Base-by-base conservation (phyloP, 768 basidiomycete genomes). In the Paxillus involutus region DNA sequence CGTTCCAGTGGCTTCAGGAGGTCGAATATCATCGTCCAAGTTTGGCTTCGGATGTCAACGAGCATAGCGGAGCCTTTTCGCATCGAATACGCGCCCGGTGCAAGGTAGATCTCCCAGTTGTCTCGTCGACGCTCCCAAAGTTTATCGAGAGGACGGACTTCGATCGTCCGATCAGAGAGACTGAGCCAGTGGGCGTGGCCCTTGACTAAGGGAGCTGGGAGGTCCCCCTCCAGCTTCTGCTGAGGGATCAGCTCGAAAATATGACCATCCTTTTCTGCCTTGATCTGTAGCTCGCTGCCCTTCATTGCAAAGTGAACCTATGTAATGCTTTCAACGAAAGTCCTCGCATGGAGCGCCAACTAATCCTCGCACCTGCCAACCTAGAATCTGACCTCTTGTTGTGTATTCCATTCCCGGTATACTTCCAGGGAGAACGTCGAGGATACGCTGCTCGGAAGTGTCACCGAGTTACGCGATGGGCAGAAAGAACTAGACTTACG, bases 361-460 rank as follows among this genome's bases (percentile, higher is more conserved):
- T 39, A 60, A 53, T 32, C 30, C 30, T 53, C 56, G 42, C 45
- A 73, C 68, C 62, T 64, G 52, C 52, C 53, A 61, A 17, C 51
- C 44, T 13, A 21, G 55, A 30, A 72, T 57, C 17, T 49, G 24
- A 12, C 32, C 36, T 32, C 65, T 58, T 16, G 69, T 67, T n/a
- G 61, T 61, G 56, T 64, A 77, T 12, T 71, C 64, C 71, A 73
- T 68, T 4, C 71, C 73, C 12, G 54, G 50, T 42, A 71, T 64
- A 41, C 63, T 58, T 3, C 72, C 59, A 24, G 76, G 76, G 21
- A 73, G 62, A 40, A 73, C 67, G 52, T 71, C 68, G 30, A 74
- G 59, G 26, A 71, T 59, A 67, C 45, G 50, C 61, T 66, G 21
- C 29, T 21, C 11, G 11, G 39, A 30, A 35, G 19, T 36, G 48